A percentile compares a stretch with the other conserved stretches of the same genome.
These are phyloP conservation scores for Leptomonas seymouri DNA, from an alignment of 208 protist species.

Conservation along the genomic window DNA sequence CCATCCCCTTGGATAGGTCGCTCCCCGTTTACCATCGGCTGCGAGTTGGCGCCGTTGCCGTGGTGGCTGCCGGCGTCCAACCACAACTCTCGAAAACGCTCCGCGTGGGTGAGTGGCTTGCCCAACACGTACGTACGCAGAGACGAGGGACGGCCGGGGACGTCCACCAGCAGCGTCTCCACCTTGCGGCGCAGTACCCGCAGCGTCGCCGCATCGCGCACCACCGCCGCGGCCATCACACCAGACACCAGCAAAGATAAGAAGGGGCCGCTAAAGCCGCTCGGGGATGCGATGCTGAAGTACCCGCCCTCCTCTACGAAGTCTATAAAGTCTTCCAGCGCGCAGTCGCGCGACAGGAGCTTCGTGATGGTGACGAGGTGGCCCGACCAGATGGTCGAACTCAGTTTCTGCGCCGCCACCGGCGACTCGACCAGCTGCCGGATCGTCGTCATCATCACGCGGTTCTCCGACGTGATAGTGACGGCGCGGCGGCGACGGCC, in stretches of 20 bases:
- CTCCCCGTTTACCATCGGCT: too few species aligned
- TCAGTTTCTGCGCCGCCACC: constrained; percentile 33
- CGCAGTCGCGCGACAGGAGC: constrained; percentile 57
- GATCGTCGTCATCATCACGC: constrained; percentile 38
- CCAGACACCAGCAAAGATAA: constrained; percentile 38
- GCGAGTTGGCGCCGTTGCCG: neutral
- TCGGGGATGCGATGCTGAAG: constrained; percentile 29
- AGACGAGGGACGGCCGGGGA: constrained; percentile 38
- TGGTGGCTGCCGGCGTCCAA: constrained; percentile 29
- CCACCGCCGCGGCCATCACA: constrained; percentile 25
- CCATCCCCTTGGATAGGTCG: neutral
- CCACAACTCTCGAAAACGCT: constrained; percentile 87
- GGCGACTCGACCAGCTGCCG: constrained; percentile 41
- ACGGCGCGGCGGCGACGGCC: constrained; percentile 45
- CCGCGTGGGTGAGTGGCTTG: constrained; percentile 52
- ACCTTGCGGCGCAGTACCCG: constrained; percentile 58
- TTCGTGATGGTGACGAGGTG: constrained; percentile 67
- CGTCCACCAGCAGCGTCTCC: constrained; percentile 58
- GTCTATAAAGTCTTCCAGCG: constrained; percentile 72
- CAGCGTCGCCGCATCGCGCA: constrained; percentile 34
- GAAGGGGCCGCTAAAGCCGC: constrained; percentile 46
- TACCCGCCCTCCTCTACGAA: constrained; percentile 48
- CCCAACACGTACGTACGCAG: constrained; percentile 60
- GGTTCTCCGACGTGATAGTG: constrained; percentile 54
- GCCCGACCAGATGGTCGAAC: constrained; percentile 50